Base-by-base conservation (phyloP, 2,329 filamentous ascomycete genomes). In the Exophiala oligosperma region DNA sequence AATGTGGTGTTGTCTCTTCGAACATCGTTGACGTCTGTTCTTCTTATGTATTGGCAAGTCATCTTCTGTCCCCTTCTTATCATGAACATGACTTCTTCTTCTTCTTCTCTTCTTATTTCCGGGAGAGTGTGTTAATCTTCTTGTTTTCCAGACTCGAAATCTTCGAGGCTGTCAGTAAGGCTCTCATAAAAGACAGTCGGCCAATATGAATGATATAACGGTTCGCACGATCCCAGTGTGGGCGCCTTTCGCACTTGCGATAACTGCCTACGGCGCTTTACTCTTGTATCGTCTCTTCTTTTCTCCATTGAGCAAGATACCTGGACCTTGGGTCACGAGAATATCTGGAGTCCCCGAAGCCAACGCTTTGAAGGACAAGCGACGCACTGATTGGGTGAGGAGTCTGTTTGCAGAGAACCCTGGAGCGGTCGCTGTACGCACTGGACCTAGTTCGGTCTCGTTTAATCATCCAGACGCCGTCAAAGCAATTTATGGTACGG, bases 291-390 rank as follows among this genome's bases (percentile, higher is more conserved):
- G 64, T 29, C 52, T 67, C 2, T 66, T 59, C 35, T 62, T 64
- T 46, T 63, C 61, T 40, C 66, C 66, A 2, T 56, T 68, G 44
- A 56, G 64, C 40, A 62, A 60, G 43, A 65, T 68, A 21, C 63
- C 66, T 1, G 66, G 66, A 8, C 66, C 66, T 28, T 59, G 58
- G 52, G 46, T 64, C 17, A 61, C 61, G 5, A 58, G 57, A 38
- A 59, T 63, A 43, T 61, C 59, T 23, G 56, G 37, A 3, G 41
- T 61, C 6, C 56, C 52, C 12, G 59, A 61, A 46, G 59, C 56
- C 24, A 61, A 50, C 21, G 59, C 59, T 2, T 37, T 61, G 29
- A 61, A 61, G 49, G 56, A 58, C 43, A 55, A 61, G 51, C 43
- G 59, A 49, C 51, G 59, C 1, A 52, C 59, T 3, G 55, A 61